Evolutionary conservation across 2,329 filamentous ascomycete species (phyloP).

Genomic region (Colletotrichum limetticola): DNA sequence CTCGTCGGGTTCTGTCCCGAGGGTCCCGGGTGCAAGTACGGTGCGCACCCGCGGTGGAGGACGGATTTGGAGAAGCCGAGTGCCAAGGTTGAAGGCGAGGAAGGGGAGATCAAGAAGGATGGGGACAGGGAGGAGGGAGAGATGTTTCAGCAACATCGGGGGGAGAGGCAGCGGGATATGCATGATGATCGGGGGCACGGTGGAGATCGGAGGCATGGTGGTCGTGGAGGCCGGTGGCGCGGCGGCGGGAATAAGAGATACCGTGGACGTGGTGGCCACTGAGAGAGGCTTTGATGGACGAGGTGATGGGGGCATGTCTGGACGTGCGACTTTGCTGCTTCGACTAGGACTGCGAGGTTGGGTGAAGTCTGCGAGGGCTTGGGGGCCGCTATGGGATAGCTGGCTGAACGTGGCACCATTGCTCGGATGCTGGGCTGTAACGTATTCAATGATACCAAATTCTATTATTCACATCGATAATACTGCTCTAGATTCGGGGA

Average conservation of each 20-base stretch:
- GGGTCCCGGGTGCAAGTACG: conserved; percentile 77
- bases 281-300: neutral
- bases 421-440: neutral
- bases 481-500: neutral
- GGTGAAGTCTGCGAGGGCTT: too few species aligned
- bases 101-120: conserved; percentile 60
- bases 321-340: neutral
- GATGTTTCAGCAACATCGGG: conserved; percentile 43
- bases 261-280: conserved; percentile 41
- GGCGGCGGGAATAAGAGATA: conserved; percentile 45
- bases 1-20: conserved; percentile 95
- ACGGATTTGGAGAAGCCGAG: conserved; percentile 80
- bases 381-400: neutral
- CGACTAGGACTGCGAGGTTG: too few species aligned
- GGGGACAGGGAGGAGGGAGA: conserved; percentile 61
- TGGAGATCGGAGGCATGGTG: conserved; percentile 39
- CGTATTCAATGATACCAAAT: conserved; percentile 13
- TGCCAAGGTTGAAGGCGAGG: conserved; percentile 74
- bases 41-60: conserved; percentile 86
- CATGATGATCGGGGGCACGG: conserved; percentile 51
- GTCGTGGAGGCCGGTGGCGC: conserved; percentile 48
- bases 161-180: conserved; percentile 46
- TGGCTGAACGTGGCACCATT: neutral
- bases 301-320: too few species aligned
- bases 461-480: neutral